These are phyloP conservation scores for sunflower (Helianthus annuus) DNA, from an alignment of 129 eudicot genomes.

Conservation along the genomic window DNA sequence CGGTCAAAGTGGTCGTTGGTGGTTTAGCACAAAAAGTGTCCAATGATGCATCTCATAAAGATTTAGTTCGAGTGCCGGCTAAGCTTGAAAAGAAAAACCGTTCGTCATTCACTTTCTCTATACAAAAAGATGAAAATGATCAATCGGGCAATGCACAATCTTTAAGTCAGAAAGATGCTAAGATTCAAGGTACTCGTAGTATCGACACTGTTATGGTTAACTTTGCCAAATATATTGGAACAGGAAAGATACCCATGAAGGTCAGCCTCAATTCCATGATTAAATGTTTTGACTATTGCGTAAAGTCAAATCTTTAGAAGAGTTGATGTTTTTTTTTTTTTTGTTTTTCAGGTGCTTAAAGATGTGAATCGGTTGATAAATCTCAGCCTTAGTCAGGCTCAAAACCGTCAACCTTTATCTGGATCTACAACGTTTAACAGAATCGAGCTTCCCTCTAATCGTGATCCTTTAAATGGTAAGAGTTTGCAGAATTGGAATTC, in stretches of 20 bases:
- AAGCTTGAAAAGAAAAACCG: conserved; percentile 63
- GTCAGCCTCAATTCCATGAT: conserved; percentile 38
- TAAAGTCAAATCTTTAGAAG: not conserved
- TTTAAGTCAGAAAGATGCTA: conserved; percentile 42
- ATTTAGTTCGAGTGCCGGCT: conserved; percentile 83
- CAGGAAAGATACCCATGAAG: conserved; percentile 76
- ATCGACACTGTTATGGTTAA: conserved; percentile 71
- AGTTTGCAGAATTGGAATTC: not conserved
- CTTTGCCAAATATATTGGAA: conserved; percentile 65
- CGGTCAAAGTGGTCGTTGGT: conserved; percentile 60
- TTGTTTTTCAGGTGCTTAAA: conserved; percentile 66
- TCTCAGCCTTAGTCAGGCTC: conserved; percentile 59
- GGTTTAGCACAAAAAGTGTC: conserved; percentile 47
- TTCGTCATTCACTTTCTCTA: conserved; percentile 60
- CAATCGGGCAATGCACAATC: conserved; percentile 41
- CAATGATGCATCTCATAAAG: conserved; percentile 40
- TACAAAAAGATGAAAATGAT: conserved; percentile 51
- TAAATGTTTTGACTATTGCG: not conserved
- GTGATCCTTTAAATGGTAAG: conserved; percentile 85
- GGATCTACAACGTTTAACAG: conserved; percentile 92
- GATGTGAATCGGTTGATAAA: conserved; percentile 64
- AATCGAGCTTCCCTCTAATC: conserved; percentile 59
- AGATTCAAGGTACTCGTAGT: conserved; percentile 43
- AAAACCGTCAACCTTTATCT: conserved; percentile 68
- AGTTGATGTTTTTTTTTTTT: conserved; percentile 11